phyloP scores from a whole-genome alignment of 129 eudicot genomes.

The Chrysanthemum makinoi region DNA sequence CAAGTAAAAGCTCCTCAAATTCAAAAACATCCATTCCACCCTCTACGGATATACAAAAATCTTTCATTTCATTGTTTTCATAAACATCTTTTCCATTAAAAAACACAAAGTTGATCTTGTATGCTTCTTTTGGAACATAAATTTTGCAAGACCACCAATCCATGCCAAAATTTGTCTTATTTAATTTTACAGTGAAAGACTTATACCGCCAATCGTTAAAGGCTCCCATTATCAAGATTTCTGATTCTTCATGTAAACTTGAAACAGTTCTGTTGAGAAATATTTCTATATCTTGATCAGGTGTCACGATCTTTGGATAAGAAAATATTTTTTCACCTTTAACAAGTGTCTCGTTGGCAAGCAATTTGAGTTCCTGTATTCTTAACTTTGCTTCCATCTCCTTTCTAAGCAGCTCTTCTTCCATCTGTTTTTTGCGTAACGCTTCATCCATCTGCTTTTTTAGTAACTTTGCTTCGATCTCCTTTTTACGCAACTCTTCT shows the following conservation, averaged over 20 bases:
- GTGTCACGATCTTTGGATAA: constrained; percentile 69
- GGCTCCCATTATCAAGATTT: constrained; percentile 83
- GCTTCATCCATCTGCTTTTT: constrained; percentile 18
- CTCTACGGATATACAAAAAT: constrained; percentile 70
- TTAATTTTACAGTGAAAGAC: constrained; percentile 67
- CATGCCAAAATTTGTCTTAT: constrained; percentile 63
- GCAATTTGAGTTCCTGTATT: constrained; percentile 54
- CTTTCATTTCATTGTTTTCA: constrained; percentile 78
- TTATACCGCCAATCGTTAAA: constrained; percentile 91
- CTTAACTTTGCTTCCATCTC: constrained; percentile 67
- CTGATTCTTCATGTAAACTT: constrained; percentile 60
- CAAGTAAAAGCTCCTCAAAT: constrained; percentile 91
- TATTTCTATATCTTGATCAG: constrained; percentile 72
- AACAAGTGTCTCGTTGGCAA: constrained; percentile 62
- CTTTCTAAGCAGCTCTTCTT: constrained; percentile 28
- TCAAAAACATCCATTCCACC: constrained; percentile 73
- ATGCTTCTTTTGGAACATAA: constrained; percentile 91
- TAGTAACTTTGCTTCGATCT: constrained; percentile 39
- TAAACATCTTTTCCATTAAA: constrained; percentile 83
- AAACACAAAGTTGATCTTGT: constrained; percentile 83
- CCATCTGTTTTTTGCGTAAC: constrained; percentile 16
- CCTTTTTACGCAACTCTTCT: constrained; percentile 31
- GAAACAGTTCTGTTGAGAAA: constrained; percentile 73
- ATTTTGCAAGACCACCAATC: constrained; percentile 98
- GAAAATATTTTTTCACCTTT: constrained; percentile 61